Base-by-base conservation (phyloP, 2,329 filamentous ascomycete species). In the Nigrograna mackinnonii region DNA sequence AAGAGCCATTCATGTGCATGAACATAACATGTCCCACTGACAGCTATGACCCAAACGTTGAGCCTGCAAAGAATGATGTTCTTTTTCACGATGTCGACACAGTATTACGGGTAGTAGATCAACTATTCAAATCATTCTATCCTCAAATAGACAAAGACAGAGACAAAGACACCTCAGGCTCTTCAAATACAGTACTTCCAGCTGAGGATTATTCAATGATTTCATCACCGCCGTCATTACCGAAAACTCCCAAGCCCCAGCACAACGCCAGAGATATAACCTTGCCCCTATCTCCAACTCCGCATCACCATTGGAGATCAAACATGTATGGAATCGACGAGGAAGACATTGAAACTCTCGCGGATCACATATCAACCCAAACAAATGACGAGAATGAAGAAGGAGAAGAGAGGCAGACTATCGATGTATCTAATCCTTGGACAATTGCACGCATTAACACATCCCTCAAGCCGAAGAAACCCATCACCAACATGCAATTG, bases 41-140 rank as follows among this genome's bases (percentile, higher is more conserved):
- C 20, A 83, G 74, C 44, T 91, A 91, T 55, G 87, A 91, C 65
- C 73, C 78, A 1, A 91, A 91, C 51, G 67, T 91, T 5, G 83
- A 89, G 46, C 80, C 86, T 3, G 73, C 81, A 3, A 91, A 91
- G 59, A 82, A 89, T 43, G 82, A 89, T 54, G 77, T 91, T 2
- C 57, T 89, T 1, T 90, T 91, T 56, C 72, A 71, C 4, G 72
- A 88, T 37, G 78, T 84, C 2, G 55, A 63, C 4, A 16, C 57
- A 0, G 54, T 85, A 3, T 24, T 83, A 4, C 57, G 56, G 4
- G 51, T 72, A 4, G 64, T 75, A 2, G 67, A 74, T 16, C 61
- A 62, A 21, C 55, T 84, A 1, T 74, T 84, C 34, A 52, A 51
- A n/a, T 34, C 52, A 1, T 61, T 62, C 34, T 75, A 74, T 38